Evolutionary conservation across 148 eudicot genomes (phyloP).

Genomic region (Simmondsia chinensis): DNA sequence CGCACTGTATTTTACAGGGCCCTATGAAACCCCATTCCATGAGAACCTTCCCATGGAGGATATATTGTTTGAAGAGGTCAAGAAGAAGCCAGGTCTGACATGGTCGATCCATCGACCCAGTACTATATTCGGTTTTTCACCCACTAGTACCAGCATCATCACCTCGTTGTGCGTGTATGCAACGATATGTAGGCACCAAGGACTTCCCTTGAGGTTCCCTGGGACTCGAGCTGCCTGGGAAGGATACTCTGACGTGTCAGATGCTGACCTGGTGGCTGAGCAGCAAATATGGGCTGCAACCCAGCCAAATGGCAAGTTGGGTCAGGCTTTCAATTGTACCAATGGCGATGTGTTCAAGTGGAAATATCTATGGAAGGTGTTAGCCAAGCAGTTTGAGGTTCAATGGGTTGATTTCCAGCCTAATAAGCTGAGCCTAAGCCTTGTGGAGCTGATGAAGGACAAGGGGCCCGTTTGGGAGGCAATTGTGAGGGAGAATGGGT

Average conservation of each 20-base stretch:
- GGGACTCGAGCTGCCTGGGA: constrained; percentile 52
- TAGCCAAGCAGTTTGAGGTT: constrained; percentile 51
- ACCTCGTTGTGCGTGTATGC: constrained; percentile 69
- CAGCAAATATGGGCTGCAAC: constrained; percentile 69
- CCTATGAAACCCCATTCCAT: constrained; percentile 29
- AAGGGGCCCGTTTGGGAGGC: constrained; percentile 63
- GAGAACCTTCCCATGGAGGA: constrained; percentile 72
- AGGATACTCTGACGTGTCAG: constrained; percentile 45
- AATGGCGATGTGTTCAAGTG: constrained; percentile 72
- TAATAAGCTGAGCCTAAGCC: constrained; percentile 16
- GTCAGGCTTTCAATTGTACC: constrained; percentile 61
- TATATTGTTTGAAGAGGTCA: constrained; percentile 42
- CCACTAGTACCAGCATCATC: constrained; percentile 41
- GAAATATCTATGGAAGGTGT: constrained; percentile 63
- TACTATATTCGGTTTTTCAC: constrained; percentile 58
- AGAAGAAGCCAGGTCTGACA: constrained; percentile 38
- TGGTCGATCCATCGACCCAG: constrained; percentile 78
- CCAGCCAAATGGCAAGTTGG: constrained; percentile 51
- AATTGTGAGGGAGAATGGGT: constrained; percentile 43
- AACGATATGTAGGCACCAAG: constrained; percentile 60
- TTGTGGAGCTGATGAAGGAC: constrained; percentile 59
- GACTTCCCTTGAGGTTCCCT: constrained; percentile 45
- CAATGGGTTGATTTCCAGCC: constrained; percentile 33
- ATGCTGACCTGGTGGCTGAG: constrained; percentile 74
- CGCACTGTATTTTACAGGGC: too few species aligned